Percentiles rank a stretch among this genome's conserved stretches.
Evolutionary conservation across 768 basidiomycete genomes (phyloP).

Genomic region (Pseudohyphozyma bogoriensis): DNA sequence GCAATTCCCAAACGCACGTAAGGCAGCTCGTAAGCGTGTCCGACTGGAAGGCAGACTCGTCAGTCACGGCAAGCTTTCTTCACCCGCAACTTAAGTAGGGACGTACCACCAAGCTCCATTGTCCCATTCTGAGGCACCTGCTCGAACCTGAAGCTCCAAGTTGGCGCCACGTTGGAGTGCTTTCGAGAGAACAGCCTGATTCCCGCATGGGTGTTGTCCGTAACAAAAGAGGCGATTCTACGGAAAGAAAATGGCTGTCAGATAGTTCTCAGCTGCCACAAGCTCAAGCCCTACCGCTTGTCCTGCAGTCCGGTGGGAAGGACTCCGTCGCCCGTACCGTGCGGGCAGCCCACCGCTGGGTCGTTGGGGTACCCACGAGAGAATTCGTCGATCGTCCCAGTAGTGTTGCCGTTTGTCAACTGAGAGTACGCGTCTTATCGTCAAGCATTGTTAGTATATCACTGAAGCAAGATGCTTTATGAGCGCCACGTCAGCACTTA

Average conservation of each 20-base stretch:
- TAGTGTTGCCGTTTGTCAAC: not conserved
- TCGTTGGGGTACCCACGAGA: not conserved
- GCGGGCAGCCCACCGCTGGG: slow-evolving; percentile 1
- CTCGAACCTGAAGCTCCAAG: not conserved
- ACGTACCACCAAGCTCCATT: slow-evolving; percentile 5
- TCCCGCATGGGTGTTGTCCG: slow-evolving; percentile 7
- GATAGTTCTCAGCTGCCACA: not conserved
- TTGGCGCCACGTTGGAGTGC: not conserved
- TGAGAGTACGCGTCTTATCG: too few relatives aligned
- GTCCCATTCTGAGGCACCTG: slow-evolving; percentile 16
- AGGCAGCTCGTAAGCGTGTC: slow-evolving; percentile 11
- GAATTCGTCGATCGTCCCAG: not conserved
- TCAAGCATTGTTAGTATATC: not conserved
- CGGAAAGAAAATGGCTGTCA: not conserved
- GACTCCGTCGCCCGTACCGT: slow-evolving; percentile 1
- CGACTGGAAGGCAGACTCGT: too few relatives aligned
- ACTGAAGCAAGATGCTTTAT: not conserved
- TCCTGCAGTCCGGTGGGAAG: not conserved
- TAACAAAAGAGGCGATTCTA: slow-evolving; percentile 1
- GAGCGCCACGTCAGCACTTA: not conserved
- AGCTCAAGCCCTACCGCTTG: not conserved
- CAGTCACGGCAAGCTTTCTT: too few relatives aligned
- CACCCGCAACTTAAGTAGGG: too few relatives aligned
- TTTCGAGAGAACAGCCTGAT: not conserved
- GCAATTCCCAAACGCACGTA: slow-evolving; percentile 2